Conservation (phyloP, 2,329 filamentous ascomycete genomes). For the Hypoxylon sp. region DNA sequence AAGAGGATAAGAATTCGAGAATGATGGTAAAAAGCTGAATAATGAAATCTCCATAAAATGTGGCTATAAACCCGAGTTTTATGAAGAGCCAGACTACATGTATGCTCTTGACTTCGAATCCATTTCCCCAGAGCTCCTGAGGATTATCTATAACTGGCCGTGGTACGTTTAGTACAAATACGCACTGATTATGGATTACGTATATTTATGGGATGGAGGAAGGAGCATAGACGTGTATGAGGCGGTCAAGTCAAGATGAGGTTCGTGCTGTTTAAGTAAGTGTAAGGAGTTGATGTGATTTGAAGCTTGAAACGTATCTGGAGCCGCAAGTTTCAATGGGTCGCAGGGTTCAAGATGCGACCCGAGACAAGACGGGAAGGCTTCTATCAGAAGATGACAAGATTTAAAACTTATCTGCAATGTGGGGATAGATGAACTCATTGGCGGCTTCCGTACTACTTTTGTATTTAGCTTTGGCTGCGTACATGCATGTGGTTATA, state of each 20-base stretch:
- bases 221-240: constrained; percentile 13
- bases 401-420: constrained; percentile 27
- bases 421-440: constrained; percentile 21
- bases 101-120: neutral
- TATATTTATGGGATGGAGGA: constrained; percentile 11
- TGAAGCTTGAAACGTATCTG: constrained; percentile 45
- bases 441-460: constrained; percentile 2
- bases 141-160: neutral
- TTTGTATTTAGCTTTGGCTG: neutral
- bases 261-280: constrained; percentile 30
- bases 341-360: constrained; percentile 41
- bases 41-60: neutral
- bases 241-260: constrained; percentile 32
- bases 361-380: constrained; percentile 39
- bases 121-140: neutral
- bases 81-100: neutral
- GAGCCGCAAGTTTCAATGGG: constrained; percentile 45
- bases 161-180: constrained; percentile 2
- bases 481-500: neutral
- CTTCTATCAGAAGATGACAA: constrained; percentile 38
- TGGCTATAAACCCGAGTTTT: neutral
- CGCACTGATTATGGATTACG: constrained; percentile 6
- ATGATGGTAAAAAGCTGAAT: neutral
- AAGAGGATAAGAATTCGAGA: constrained; percentile 1
- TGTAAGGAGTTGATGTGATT: constrained; percentile 34